Evolutionary conservation across 805 yeast genomes (phyloP), one percentile per base, ranked within the genome.

Genomic region (Blastobotrys mokoenaii): DNA sequence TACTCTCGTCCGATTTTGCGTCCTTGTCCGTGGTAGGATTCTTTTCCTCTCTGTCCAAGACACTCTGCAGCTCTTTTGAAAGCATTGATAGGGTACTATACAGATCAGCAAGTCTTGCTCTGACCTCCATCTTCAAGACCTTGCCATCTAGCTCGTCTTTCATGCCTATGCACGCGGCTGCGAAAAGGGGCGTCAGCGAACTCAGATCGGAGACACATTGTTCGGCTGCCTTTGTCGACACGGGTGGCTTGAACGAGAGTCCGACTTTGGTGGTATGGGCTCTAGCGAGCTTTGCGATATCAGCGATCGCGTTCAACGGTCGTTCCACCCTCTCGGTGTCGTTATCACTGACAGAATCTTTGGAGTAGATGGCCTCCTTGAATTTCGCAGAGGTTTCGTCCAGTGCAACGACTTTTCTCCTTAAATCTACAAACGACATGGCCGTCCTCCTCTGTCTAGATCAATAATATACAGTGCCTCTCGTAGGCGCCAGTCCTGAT

Each of bases 211-310:
- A 69, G 4, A 77, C 51, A 20, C 80, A 76, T 10, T 62, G 65
- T 49, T 60, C 67, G 0, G 81, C 79, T 1, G 82, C 77, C 41
- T 66, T 67, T 0, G 63, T 57, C 17, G 69, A 64, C 37, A 75
- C 70, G 1, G 79, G 79, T 2, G 84, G 80, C 54, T 77, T 78
- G 66, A 79, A 82, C 0, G 82, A 74, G 22, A 82, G 71, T 1
- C 88, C 89, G 4, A 84, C 67, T 59, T 85, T 85, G 2, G 95
- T 86, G 2, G 82, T 70, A 58, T 84, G 88, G 1, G 95, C 88
- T 60, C 72, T 79, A 7, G 82, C 68, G 34, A 86, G 65, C 46
- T 74, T 70, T 15, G 77, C 60, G 5, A 84, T 56, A 58, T 86
- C 87, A 3, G 57, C 61, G 12, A 84, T 55, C 54, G 86, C 95